phyloP scores from a whole-genome alignment of 1,139 yeast genomes.

The Blastobotrys malaysiensis region DNA sequence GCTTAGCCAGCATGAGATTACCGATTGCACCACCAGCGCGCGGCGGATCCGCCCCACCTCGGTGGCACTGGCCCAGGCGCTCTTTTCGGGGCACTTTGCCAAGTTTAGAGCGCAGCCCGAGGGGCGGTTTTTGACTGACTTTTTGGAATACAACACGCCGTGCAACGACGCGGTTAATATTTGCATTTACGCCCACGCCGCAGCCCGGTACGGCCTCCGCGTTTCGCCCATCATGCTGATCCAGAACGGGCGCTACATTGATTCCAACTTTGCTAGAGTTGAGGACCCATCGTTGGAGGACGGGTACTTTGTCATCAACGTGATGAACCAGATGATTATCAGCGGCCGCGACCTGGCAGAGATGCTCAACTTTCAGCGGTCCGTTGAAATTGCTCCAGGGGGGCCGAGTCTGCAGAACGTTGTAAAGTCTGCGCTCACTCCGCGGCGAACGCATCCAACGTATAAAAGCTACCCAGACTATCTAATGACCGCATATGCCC shows the following conservation, averaged over 20 bases:
- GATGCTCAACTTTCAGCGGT: conserved; percentile 10
- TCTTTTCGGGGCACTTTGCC: not conserved
- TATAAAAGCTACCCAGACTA: not conserved
- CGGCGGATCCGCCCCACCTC: not conserved
- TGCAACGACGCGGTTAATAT: conserved; percentile 13
- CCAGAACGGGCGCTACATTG: conserved; percentile 9
- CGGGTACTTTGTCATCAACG: conserved; percentile 13
- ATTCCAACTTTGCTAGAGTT: conserved; percentile 14
- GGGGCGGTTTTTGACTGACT: conserved; percentile 6
- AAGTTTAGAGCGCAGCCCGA: not conserved
- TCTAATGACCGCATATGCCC: not conserved
- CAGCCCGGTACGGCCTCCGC: conserved; percentile 9
- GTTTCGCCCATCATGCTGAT: conserved; percentile 12
- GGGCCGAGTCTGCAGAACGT: conserved; percentile 7
- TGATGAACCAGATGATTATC: conserved; percentile 10
- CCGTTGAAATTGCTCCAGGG: conserved; percentile 7
- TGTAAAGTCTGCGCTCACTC: not conserved
- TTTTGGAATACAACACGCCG: conserved; percentile 10
- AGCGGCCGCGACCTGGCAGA: conserved; percentile 9
- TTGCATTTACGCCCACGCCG: conserved; percentile 13
- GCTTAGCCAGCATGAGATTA: not conserved
- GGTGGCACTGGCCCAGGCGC: not conserved
- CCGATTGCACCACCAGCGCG: not conserved
- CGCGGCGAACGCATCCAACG: not conserved
- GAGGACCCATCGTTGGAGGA: conserved; percentile 11